Base-by-base conservation (phyloP, 1,284 basidiomycete species). In the Apiotrichum veenhuisii region DNA sequence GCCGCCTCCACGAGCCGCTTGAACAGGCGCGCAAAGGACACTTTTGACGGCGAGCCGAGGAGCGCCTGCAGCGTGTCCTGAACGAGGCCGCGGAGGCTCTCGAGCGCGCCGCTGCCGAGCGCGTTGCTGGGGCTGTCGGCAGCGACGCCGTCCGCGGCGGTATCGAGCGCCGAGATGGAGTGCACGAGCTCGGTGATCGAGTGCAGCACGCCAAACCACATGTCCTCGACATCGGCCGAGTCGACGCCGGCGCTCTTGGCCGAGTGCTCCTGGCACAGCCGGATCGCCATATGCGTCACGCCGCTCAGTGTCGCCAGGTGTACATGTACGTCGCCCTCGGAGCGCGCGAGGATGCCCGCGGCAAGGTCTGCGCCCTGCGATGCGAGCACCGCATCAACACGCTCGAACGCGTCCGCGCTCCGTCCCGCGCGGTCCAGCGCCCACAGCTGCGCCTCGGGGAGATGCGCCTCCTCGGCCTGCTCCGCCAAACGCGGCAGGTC, bases 11-110 rank as follows among this genome's bases (percentile, higher is more conserved):
- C 88, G 7, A 98, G 83, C 5, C 91, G 86, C 65, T 89, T 91
- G 82, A 98, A 95, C 2, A 98, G 80, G 17, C 84, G 82, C 18
- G 96, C 91, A 73, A 98, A 94, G 0, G 94, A 94, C 9, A 96
- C 83, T n/a, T 84, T 84, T 0, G 88, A 86, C 37, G 87, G 89
- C 38, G 88, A 85, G 17, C 91, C 87, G 22, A 98, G 86, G 43
- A 98, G 82, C 17, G 87, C 82, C 0, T 85, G 82, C 64, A 98
- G 92, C 1, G 91, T 92, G 46, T 86, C 84, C 68, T 94, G 91
- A 8, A 98, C 85, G 5, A 93, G 82, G 1, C 82, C 75, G 34
- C 90, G 85, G 34, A 96, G 76, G 5, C 80, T 75, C 9, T 81
- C 78, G 38, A 89, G 55, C 20, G 63, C 34, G 41, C 52, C 36